Percentiles rank a stretch among this genome's conserved stretches.
Conservation (phyloP, 352 stramenopile species). For the Pythium graminicola region DNA sequence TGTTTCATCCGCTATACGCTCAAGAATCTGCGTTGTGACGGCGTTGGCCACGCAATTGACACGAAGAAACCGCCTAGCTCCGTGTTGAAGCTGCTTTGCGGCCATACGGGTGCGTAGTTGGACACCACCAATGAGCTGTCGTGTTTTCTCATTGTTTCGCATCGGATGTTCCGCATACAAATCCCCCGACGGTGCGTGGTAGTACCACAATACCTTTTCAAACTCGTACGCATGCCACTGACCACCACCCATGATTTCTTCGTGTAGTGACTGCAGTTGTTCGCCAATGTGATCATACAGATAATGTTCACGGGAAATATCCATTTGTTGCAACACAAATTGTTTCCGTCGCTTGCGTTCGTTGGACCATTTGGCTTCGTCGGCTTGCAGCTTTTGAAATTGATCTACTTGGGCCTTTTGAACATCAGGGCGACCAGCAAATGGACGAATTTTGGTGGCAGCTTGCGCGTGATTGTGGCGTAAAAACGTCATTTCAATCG, state of each 20-base stretch:
- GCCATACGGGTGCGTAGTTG: constrained; percentile 38
- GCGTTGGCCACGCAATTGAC: constrained; percentile 11
- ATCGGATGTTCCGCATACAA: constrained; percentile 56
- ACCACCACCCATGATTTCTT: constrained; percentile 37
- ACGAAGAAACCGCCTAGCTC: constrained; percentile 16
- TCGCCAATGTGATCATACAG: constrained; percentile 36
- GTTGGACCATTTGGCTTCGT: constrained; percentile 28
- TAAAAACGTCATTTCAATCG: constrained; percentile 44
- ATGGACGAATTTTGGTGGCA: constrained; percentile 48
- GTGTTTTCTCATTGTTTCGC: constrained; percentile 36
- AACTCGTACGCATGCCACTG: constrained; percentile 66
- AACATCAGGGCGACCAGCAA: constrained; percentile 46
- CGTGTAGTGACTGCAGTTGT: constrained; percentile 38
- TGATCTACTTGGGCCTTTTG: constrained; percentile 45
- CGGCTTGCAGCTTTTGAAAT: constrained; percentile 28
- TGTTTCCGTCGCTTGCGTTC: constrained; percentile 46
- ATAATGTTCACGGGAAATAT: constrained; percentile 50
- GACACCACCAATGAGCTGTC: constrained; percentile 33
- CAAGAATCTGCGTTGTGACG: constrained; percentile 15
- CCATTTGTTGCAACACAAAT: constrained; percentile 53
- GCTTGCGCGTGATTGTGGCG: constrained; percentile 50
- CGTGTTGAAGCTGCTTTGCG: constrained; percentile 32
- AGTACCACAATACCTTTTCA: constrained; percentile 55
- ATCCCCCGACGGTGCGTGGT: constrained; percentile 28
- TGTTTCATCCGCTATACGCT: constrained; percentile 18